These are phyloP conservation scores for Pythium scleroteichum DNA, from an alignment of 352 stramenopile genomes.

Conservation along the genomic window DNA sequence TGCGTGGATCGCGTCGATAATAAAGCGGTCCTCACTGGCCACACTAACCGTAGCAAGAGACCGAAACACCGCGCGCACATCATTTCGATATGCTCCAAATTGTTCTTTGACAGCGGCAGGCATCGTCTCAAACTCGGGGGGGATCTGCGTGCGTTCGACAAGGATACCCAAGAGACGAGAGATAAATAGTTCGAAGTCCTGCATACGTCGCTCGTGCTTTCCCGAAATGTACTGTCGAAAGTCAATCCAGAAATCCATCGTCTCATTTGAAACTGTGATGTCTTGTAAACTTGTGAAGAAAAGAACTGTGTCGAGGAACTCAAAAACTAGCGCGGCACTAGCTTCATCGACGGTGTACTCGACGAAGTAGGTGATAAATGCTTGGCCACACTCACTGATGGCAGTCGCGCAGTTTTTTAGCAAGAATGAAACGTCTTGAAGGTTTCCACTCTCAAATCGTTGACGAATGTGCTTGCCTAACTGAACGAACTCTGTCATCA, in stretches of 20 bases:
- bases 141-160: conserved; percentile 70
- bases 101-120: conserved; percentile 53
- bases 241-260: conserved; percentile 84
- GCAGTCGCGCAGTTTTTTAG: conserved; percentile 51
- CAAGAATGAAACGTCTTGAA: conserved; percentile 43
- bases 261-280: conserved; percentile 72
- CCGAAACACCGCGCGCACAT: conserved; percentile 75
- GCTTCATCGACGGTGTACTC: conserved; percentile 63
- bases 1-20: conserved; percentile 69
- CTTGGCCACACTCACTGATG: conserved; percentile 74
- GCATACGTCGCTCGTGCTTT: conserved; percentile 73
- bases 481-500: conserved; percentile 80
- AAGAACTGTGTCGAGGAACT: conserved; percentile 72
- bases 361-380: conserved; percentile 82
- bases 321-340: conserved; percentile 69
- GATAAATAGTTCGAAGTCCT: conserved; percentile 71
- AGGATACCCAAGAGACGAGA: conserved; percentile 68
- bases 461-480: conserved; percentile 63
- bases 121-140: conserved; percentile 51
- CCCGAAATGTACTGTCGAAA: conserved; percentile 74
- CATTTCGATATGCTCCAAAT: conserved; percentile 68
- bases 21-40: conserved; percentile 75
- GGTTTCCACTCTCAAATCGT: conserved; percentile 19
- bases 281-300: conserved; percentile 69
- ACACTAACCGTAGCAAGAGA: conserved; percentile 70